These are phyloP conservation scores for Sporothrix humicola DNA, from an alignment of 2,329 filamentous ascomycete genomes.

Conservation along the genomic window DNA sequence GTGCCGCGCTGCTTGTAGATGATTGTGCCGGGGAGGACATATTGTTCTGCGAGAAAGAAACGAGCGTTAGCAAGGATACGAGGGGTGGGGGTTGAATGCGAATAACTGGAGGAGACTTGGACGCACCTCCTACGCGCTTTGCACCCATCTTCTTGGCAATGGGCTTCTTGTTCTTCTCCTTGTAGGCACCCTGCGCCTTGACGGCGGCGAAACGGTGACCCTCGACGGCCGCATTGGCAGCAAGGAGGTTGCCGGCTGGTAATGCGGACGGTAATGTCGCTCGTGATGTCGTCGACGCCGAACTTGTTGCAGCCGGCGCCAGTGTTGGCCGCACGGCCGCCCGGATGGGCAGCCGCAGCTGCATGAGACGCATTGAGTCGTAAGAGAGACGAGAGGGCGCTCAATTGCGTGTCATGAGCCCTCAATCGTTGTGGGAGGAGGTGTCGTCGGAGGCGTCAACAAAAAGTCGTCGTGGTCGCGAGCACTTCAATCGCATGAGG, in stretches of 20 bases:
- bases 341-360: constrained; percentile 54
- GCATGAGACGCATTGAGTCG: constrained; percentile 53
- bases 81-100: not conserved
- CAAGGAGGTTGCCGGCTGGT: constrained; percentile 31
- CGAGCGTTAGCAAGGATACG: not conserved
- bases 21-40: constrained; percentile 94
- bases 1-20: constrained; percentile 97
- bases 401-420: not conserved
- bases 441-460: not conserved
- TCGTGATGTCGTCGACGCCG: not conserved
- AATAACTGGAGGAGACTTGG: not conserved
- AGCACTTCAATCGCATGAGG: constrained; percentile 15
- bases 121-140: constrained; percentile 85
- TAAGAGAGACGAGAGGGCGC: not conserved
- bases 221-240: constrained; percentile 52
- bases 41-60: constrained; percentile 68
- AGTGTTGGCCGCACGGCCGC: constrained; percentile 43
- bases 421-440: not conserved
- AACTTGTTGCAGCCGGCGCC: not conserved
- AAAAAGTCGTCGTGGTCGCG: constrained; percentile 13
- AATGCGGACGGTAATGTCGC: constrained; percentile 1
- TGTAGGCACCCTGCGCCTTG: constrained; percentile 72
- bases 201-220: constrained; percentile 63
- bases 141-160: constrained; percentile 85
- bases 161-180: constrained; percentile 64